A percentile compares a stretch with the other conserved stretches of the same genome.
These are phyloP conservation scores for Erucastrum elatum DNA, from an alignment of 345 rosid genomes.

Conservation along the genomic window DNA sequence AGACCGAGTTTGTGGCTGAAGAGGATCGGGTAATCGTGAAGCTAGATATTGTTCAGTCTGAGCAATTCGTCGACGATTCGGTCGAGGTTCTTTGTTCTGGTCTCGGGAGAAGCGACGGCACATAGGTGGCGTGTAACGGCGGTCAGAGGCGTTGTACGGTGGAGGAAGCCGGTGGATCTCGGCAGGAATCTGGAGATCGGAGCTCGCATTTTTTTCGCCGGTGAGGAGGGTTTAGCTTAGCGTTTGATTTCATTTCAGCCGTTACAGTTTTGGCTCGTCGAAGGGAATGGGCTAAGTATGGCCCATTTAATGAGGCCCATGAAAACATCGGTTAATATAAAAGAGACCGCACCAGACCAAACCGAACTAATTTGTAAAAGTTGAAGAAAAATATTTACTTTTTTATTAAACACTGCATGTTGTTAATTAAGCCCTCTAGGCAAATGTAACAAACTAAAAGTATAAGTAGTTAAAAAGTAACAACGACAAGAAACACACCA, in stretches of 20 bases:
- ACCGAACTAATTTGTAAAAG: not conserved
- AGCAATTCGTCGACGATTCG: slow-evolving; percentile 78
- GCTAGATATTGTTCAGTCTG: slow-evolving; percentile 69
- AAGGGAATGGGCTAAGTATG: not conserved
- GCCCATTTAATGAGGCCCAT: slow-evolving; percentile 20
- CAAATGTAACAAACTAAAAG: too few relatives aligned
- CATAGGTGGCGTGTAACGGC: slow-evolving; percentile 34
- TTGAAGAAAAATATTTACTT: too few relatives aligned
- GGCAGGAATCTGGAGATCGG: slow-evolving; percentile 27
- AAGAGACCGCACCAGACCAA: not conserved
- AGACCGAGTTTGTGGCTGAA: slow-evolving; percentile 72
- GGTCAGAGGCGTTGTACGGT: not conserved
- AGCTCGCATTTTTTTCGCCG: slow-evolving; percentile 40
- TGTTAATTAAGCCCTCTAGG: too few relatives aligned
- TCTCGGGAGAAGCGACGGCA: slow-evolving; percentile 36
- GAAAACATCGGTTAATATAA: not conserved
- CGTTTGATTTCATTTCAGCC: slow-evolving; percentile 21
- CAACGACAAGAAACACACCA: too few relatives aligned
- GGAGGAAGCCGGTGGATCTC: slow-evolving; percentile 14
- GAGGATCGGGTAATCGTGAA: slow-evolving; percentile 73
- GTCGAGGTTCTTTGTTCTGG: slow-evolving; percentile 74
- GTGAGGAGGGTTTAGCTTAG: slow-evolving; percentile 26
- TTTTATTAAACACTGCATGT: too few relatives aligned
- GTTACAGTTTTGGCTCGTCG: not conserved
- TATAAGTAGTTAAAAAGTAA: too few relatives aligned